Base-by-base conservation (phyloP, 2,329 filamentous ascomycete species). In the Exophiala aquamarina region DNA sequence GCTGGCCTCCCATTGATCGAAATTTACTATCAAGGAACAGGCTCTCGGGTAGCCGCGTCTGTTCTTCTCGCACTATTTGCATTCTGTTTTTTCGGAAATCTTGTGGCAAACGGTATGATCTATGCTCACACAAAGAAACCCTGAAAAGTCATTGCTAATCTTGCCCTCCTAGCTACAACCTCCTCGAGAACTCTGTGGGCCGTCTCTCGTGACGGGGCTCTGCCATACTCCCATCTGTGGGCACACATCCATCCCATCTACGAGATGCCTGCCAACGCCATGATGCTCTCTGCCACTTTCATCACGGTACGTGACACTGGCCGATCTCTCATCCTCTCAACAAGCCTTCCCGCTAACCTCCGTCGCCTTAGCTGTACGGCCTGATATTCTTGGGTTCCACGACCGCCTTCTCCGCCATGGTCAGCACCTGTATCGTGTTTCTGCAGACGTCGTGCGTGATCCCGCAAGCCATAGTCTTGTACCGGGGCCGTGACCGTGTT, bases 1-100 rank as follows among this genome's bases (percentile, higher is more conserved):
- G 76, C 72, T 9, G 66, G 71, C 0, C 76, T 72, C 33, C 71
- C 77, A 4, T 70, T 77, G 58, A 69, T 75, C 56, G 70, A 77
- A 32, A 72, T 77, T 21, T 78, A 81, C 45, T 62, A 65, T 38
- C 61, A 74, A 49, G 72, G 71, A 7, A 75, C 73, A 1, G 57
- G 62, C 11, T 74, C 68, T 9, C 56, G 63, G 4, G 65, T 63
- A 0, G 71, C 70, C 3, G 71, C 75, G 1, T 71, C 71, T 3
- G 66, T 70, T 11, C 72, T 81, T 62, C 70, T 75, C 55, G 60
- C 61, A 0, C 56, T 76, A 39, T 67, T 77, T 48, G 65, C 77
- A 15, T 23, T 52, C 17, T 51, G 48, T 29, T 52, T 53, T 17
- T 53, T 53, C 17, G 50, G 45, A 4, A 41, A 35, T 15, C 26